Base-by-base conservation (phyloP, 805 yeast genomes). In the Candida railenensis region DNA sequence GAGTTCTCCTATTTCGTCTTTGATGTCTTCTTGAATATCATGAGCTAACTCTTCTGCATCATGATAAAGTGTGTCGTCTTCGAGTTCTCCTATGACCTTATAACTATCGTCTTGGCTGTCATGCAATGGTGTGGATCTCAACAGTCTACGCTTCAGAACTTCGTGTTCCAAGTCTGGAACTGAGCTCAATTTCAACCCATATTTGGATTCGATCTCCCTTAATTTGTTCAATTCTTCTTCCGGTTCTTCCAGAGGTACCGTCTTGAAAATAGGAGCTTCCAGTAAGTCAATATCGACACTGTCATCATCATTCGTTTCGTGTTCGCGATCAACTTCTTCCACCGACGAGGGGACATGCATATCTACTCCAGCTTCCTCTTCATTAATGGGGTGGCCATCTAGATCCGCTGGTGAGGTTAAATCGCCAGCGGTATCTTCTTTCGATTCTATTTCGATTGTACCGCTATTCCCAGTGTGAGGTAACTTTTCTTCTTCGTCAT, bases 201-300 rank as follows among this genome's bases (percentile, higher is more conserved):
- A 65, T 42, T 56, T 65, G 9, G 44, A 40, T 42, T 63, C 69
- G 1, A 58, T 56, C 25, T 55, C 60, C 43, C 48, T 52, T 22
- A 65, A 54, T 30, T 58, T 52, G 14, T 44, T 37, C 16, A 66
- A 47, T 2, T 54, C 53, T 0, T 39, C 53, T 42, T 61, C 57
- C 11, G 67, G 66, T 12, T 53, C 52, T 49, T 66, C 69, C 18
- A 51, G 53, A 37, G 53, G 42, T 4, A 66, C 49, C 1, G 70
- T 59, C 46, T 46, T 59, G 53, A 66, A 66, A 3, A 57, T 37
- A 1, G 70, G 70, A 3, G 53, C 42, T 3, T 33, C 21, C 37
- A 47, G 43, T 18, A 14, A 18, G 34, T 22, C 41, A n/a, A 20
- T 43, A 32, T 22, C 36, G 4, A 38, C 43, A 30, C 19, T 22